A percentile compares a stretch with the other conserved stretches of the same genome.
Evolutionary conservation across 352 stramenopile genomes (phyloP).

Genomic region (Phytophthora pluvialis): DNA sequence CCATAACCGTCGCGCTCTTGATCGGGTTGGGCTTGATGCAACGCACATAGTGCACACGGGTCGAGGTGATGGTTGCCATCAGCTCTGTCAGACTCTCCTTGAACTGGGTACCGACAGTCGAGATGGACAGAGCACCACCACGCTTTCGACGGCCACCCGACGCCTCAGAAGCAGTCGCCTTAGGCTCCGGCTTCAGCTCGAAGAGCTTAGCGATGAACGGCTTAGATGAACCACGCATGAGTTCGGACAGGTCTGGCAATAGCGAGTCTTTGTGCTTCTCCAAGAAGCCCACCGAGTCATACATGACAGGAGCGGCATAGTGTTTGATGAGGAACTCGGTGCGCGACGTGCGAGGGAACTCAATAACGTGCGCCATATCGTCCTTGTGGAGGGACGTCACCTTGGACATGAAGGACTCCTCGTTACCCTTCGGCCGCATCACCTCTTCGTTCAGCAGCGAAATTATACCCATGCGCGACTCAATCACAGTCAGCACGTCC

Average conservation of each 20-base stretch:
- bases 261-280: constrained; percentile 97
- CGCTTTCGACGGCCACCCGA: constrained; percentile 55
- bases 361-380: constrained; percentile 83
- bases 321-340: constrained; percentile 95
- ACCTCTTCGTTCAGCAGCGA: constrained; percentile 92
- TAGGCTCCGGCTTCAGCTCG: constrained; percentile 62
- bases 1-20: constrained; percentile 92
- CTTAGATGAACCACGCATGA: constrained; percentile 82
- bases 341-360: constrained; percentile 84
- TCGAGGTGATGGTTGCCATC: constrained; percentile 96
- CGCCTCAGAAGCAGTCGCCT: constrained; percentile 41
- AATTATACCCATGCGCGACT: constrained; percentile 90
- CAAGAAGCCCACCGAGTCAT: constrained; percentile 93
- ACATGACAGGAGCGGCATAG: constrained; percentile 95
- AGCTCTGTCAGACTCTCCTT: constrained; percentile 93
- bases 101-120: constrained; percentile 92
- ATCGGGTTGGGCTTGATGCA: constrained; percentile 99
- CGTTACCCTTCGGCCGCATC: constrained; percentile 86
- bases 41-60: constrained; percentile 97
- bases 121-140: constrained; percentile 65
- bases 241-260: constrained; percentile 93
- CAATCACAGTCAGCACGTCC: constrained; percentile 87
- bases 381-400: constrained; percentile 86
- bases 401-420: constrained; percentile 89
- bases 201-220: constrained; percentile 79